Evolutionary conservation across 2,329 filamentous ascomycete species (phyloP).

Genomic region (Amylocarpus encephaloides): DNA sequence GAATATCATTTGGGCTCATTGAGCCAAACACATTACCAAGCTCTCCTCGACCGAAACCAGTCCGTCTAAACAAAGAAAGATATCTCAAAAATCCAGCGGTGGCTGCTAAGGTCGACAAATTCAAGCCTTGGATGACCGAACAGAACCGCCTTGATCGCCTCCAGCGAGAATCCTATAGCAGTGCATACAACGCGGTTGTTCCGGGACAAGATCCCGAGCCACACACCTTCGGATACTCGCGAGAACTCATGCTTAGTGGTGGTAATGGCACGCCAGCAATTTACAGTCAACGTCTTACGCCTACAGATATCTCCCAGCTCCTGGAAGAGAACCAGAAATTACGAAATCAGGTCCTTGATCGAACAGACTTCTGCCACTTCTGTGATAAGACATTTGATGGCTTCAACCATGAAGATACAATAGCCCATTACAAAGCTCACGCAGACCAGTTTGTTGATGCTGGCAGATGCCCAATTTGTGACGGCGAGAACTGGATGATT

Average conservation of each 20-base stretch:
- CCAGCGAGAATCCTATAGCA: constrained; percentile 18
- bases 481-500: constrained; percentile 16
- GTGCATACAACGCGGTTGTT: constrained; percentile 22
- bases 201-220: constrained; percentile 21
- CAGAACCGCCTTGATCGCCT: constrained; percentile 16
- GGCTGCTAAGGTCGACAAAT: constrained; percentile 10
- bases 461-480: constrained; percentile 24
- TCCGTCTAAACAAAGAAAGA: constrained; percentile 17
- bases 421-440: constrained; percentile 18
- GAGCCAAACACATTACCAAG: neutral
- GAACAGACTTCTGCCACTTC: constrained; percentile 18
- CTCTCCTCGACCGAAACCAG: constrained; percentile 26
- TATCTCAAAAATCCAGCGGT: constrained; percentile 11
- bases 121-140: constrained; percentile 16
- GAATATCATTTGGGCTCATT: neutral
- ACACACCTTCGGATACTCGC: constrained; percentile 17
- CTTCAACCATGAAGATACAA: constrained; percentile 14
- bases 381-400: constrained; percentile 15
- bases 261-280: constrained; percentile 18
- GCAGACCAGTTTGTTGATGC: constrained; percentile 14
- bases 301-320: constrained; percentile 20
- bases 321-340: constrained; percentile 20
- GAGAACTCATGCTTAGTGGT: constrained; percentile 15
- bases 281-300: constrained; percentile 19
- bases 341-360: constrained; percentile 21